These are phyloP conservation scores for Ruellia speciosa DNA, from an alignment of 305 asterid genomes.

Conservation along the genomic window DNA sequence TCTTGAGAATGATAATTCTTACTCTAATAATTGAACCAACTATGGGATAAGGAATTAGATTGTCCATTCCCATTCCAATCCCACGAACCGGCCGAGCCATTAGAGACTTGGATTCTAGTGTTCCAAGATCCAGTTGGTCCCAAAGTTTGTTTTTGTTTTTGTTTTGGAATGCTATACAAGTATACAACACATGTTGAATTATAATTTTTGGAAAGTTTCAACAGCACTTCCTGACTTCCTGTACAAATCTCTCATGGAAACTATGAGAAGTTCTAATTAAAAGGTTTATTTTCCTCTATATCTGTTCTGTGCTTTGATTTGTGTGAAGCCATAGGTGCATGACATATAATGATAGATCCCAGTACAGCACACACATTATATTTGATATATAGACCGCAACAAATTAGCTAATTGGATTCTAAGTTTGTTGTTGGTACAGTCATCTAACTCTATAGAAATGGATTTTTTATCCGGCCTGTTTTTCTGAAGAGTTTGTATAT, in stretches of 20 bases:
- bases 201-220: neutral
- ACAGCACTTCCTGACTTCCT: neutral
- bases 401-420: slow-evolving; percentile 5
- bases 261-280: neutral
- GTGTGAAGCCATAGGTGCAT: slow-evolving; percentile 6
- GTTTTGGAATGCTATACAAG: slow-evolving; percentile 3
- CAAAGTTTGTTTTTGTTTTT: neutral
- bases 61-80: no score
- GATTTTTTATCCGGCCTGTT: slow-evolving; percentile 8
- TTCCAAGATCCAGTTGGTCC: no score
- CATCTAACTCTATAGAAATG: slow-evolving; percentile 1
- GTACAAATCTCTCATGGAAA: neutral
- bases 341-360: neutral
- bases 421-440: neutral
- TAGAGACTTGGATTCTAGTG: no score
- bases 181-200: neutral
- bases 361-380: no score
- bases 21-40: no score
- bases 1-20: no score
- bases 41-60: no score
- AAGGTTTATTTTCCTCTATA: slow-evolving; percentile 11
- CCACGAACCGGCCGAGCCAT: no score
- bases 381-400: neutral
- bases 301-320: slow-evolving; percentile 1
- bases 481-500: neutral